Evolutionary conservation across 2,329 filamentous ascomycete genomes (phyloP), one percentile per base, ranked within the genome.

Genomic region (Plectosphaerella cucumerina): DNA sequence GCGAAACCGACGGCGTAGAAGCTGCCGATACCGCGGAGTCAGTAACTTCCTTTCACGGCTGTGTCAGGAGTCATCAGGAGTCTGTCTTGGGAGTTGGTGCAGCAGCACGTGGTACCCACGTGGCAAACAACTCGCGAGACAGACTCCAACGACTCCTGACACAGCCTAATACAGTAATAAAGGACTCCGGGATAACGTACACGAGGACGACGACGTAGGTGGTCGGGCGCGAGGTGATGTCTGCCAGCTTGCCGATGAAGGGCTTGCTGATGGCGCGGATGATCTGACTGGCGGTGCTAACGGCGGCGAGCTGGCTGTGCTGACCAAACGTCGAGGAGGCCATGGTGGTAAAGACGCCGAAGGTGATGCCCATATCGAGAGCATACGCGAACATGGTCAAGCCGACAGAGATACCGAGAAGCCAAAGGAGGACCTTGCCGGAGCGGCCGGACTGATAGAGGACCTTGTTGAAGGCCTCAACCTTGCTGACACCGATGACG

Each of bases 381-480:
- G 67, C 67, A 39, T 70, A 70, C 42, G 65, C 67, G 43, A 70
- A 70, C 66, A 70, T 63, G 55, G 65, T 67, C 39, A 67, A 50
- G n/a, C 64, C 62, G 50, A 70, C 65, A 23, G 65, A 69, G 43
- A 67, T 47, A 35, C 57, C 66, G 6, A 70, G 57, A 49, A 69
- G 56, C 65, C 65, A 69, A 31, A 69, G 65, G 48, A 68, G 37
- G 5, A 65, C 53, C 57, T 65, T 67, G 49, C 66, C 67, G 5
- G 57, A 60, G 44, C 51, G 60, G 45, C 67, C 67, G 1, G 67
- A 70, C 57, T 67, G 60, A 59, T 70, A 70, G 22, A 70, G 61
- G 2, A 68, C 66, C 59, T 66, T 68, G 62, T 69, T 70, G 57
- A 70, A 70, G 51, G 67, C 67, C 56, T 70, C 66, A 44, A 69